A percentile compares a stretch with the other conserved stretches of the same genome.
Evolutionary conservation across 2,329 filamentous ascomycete genomes (phyloP).

Genomic region (Parastagonospora avenae): DNA sequence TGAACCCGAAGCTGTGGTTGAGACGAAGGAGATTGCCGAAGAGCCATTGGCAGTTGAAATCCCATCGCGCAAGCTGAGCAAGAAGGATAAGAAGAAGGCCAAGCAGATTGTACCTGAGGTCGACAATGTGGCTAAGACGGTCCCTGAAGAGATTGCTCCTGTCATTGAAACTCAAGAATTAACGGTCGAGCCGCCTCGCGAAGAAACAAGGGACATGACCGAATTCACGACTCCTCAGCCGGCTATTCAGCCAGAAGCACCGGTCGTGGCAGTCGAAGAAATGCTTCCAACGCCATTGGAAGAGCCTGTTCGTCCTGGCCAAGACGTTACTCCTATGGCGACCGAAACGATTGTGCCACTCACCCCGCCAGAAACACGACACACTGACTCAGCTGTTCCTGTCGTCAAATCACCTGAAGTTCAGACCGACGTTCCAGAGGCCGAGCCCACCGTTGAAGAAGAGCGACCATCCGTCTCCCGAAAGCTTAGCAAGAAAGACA

Average conservation of each 20-base stretch:
- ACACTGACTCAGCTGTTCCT: background rate
- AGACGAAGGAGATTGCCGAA: conserved; percentile 26
- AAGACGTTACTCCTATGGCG: background rate
- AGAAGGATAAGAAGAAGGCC: conserved; percentile 31
- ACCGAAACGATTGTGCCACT: background rate
- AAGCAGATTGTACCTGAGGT: conserved; percentile 9
- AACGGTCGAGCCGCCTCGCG: conserved; percentile 1
- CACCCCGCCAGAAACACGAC: conserved; percentile 17
- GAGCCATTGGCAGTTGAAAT: conserved; percentile 5
- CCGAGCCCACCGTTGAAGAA: background rate
- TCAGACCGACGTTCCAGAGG: background rate
- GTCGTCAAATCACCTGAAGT: background rate
- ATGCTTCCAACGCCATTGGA: background rate
- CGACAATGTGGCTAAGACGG: conserved; percentile 12
- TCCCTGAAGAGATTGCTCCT: background rate
- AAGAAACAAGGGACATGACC: background rate
- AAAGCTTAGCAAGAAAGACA: conserved; percentile 38
- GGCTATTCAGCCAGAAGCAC: background rate
- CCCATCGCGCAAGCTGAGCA: conserved; percentile 23
- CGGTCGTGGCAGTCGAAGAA: conserved; percentile 4
- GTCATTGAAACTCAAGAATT: conserved; percentile 1
- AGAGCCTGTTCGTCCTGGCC: background rate
- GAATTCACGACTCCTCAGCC: background rate
- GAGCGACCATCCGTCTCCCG: conserved; percentile 6
- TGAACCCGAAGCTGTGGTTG: conserved; percentile 22